Base-by-base conservation (phyloP, 177 flowering plant genomes). In the Tripterygium wilfordii region DNA sequence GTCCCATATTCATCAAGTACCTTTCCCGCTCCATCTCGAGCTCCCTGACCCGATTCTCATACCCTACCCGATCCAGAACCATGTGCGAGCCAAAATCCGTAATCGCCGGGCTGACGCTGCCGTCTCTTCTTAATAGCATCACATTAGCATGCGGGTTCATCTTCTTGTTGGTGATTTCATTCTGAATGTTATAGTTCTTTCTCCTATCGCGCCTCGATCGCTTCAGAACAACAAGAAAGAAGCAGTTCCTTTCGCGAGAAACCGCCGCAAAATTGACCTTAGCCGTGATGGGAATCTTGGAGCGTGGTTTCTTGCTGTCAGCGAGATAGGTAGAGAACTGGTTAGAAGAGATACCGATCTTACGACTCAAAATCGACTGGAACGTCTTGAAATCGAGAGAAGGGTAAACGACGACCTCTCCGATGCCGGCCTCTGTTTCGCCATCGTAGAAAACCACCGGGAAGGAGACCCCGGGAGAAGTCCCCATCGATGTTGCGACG, bases 361-460 rank as follows among this genome's bases (percentile, higher is more conserved):
- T 65, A 40, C 57, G 64, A 50, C 72, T 55, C 10, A 83, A 36
- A n/a, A 56, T 15, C 2, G 59, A 37, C 31, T 63, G 79, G 30
- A 83, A 61, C 8, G 21, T 10, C 62, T 61, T 70, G 79, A 69
- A 79, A 0, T 57, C 63, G 12, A 67, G 24, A 3, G 64, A 19
- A 0, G 70, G 58, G 19, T 48, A 12, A 18, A 87, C 45, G 2
- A 8, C 20, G 27, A 82, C 49, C 25, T 57, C 36, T 0, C 91
- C 91, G 45, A 77, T 38, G 50, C 54, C 56, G 19, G 54, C 64
- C 51, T 83, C 85, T 2, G 48, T 20, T 48, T 72, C 76, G 17
- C 91, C 96, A 57, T 87, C 85, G 69, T 20, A 74, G 66, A 83
- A 79, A 1, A 72, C 55, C 9, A 76, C 78, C 41, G 84, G 84